A percentile compares a stretch with the other conserved stretches of the same genome.
phyloP scores from a whole-genome alignment of 1,284 basidiomycete species.

The Boletus albobrunnescens region DNA sequence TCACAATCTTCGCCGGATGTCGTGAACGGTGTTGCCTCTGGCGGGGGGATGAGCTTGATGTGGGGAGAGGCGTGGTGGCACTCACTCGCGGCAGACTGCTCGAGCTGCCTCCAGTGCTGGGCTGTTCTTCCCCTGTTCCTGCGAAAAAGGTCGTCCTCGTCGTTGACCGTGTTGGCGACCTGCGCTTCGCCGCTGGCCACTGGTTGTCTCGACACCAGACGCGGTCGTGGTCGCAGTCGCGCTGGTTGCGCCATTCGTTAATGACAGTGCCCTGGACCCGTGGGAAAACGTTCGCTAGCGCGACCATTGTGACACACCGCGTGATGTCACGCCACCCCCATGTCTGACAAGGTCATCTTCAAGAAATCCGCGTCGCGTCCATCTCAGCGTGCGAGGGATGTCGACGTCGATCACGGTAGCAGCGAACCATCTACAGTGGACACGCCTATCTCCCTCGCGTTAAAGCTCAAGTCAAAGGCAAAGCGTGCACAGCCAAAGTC shows the following conservation, averaged over 20 bases:
- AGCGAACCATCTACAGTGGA: constrained; percentile 29
- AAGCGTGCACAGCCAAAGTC: constrained; percentile 62
- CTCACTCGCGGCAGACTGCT: constrained; percentile 51
- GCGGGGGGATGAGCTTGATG: constrained; percentile 12
- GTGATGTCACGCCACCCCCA: constrained; percentile 24
- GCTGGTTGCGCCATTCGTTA: constrained; percentile 16
- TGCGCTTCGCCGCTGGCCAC: constrained; percentile 14
- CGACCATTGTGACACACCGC: constrained; percentile 30
- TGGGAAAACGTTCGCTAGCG: constrained; percentile 45
- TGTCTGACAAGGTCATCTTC: constrained; percentile 39
- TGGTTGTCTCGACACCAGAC: constrained; percentile 35
- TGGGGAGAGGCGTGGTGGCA: neutral
- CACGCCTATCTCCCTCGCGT: constrained; percentile 54
- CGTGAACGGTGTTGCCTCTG: constrained; percentile 24
- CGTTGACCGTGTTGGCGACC: constrained; percentile 33
- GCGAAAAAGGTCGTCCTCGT: constrained; percentile 65
- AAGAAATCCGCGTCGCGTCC: constrained; percentile 59
- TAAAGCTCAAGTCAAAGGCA: constrained; percentile 65
- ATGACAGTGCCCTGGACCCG: constrained; percentile 33
- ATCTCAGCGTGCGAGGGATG: constrained; percentile 46
- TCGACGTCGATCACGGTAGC: constrained; percentile 36
- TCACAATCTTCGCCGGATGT: constrained; percentile 19
- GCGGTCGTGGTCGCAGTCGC: constrained; percentile 53
- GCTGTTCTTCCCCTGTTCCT: constrained; percentile 52
- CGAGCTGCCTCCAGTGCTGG: constrained; percentile 55